Evolutionary conservation across 2,329 filamentous ascomycete genomes (phyloP), one percentile per base, ranked within the genome.

Genomic region (Trichothecium roseum): DNA sequence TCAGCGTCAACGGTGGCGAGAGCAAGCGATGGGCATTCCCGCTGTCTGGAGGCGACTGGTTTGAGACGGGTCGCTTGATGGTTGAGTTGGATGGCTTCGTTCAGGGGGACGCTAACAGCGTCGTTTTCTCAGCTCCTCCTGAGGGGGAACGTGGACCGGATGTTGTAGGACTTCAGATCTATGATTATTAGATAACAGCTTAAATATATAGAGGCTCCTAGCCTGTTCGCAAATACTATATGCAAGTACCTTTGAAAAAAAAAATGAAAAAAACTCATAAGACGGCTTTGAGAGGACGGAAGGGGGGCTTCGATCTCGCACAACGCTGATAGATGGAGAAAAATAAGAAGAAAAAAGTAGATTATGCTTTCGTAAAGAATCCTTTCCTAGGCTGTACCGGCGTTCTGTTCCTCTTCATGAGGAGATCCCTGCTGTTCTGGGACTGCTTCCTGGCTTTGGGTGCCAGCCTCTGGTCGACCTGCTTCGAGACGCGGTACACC

Each of bases 11-110:
- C 18, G 59, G 54, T 2, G 52, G 49, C 0, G 37, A 44, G 1
- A 49, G 56, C 1, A 64, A 67, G 44, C 49, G 67, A 1, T 64
- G 69, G 41, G 66, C 68, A 1, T 68, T 70, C 16, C 68, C 68
- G 0, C 51, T 72, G 12, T 61, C 64, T 1, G 69, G 67, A 0
- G 54, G 59, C 2, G 60, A 70, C 37, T 74, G 69, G 68, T 64
- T 55, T 37, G 67, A 72, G 49, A 59, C 59, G 0, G 64, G 62
- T 2, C 57, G 63, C 0, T 38, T 72, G 42, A 53, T 55, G 0
- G 48, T 72, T 8, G 54, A 66, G 40, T 50, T 67, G 1, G 58
- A 61, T 20, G 67, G 65, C 0, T 72, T 69, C 45, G 55, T 52
- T 10, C 53, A 51, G 8, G 64, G 65, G 0, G 41, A 42, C 0